Evolutionary conservation across 2,329 filamentous ascomycete genomes (phyloP).

Genomic region (Diplodia intermedia): DNA sequence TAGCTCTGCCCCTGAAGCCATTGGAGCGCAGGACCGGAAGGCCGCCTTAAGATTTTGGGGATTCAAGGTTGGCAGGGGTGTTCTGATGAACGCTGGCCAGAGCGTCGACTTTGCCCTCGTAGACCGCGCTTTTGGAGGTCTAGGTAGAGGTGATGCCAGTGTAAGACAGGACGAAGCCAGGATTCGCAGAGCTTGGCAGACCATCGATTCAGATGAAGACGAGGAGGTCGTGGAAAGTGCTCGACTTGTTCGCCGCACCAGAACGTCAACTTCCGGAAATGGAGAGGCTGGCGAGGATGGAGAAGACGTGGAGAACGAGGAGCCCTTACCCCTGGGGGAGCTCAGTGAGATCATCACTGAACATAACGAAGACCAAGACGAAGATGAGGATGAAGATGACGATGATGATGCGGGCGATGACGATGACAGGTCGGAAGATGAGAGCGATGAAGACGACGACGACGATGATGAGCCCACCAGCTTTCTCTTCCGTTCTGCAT

Average conservation of each 20-base stretch:
- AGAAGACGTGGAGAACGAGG: slow-evolving; percentile 38
- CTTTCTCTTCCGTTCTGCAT: slow-evolving; percentile 57
- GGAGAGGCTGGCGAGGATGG: not conserved
- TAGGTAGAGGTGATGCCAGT: slow-evolving; percentile 53
- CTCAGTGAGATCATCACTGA: slow-evolving; percentile 36
- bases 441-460: slow-evolving; percentile 43
- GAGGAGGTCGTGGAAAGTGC: slow-evolving; percentile 46
- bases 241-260: slow-evolving; percentile 8
- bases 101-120: slow-evolving; percentile 64
- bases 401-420: slow-evolving; percentile 42
- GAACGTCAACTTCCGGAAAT: not conserved
- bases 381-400: slow-evolving; percentile 43
- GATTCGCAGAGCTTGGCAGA: slow-evolving; percentile 50
- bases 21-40: slow-evolving; percentile 52
- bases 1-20: slow-evolving; percentile 33
- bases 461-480: slow-evolving; percentile 44
- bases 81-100: slow-evolving; percentile 64
- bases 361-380: slow-evolving; percentile 40
- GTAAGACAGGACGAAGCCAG: slow-evolving; percentile 53
- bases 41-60: slow-evolving; percentile 63
- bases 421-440: slow-evolving; percentile 41
- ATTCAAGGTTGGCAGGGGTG: slow-evolving; percentile 63
- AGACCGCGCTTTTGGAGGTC: slow-evolving; percentile 67
- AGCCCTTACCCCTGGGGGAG: slow-evolving; percentile 32
- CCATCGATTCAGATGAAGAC: slow-evolving; percentile 56